Conservation (phyloP, 805 yeast species). For the Starmerella gropengiesseri region DNA sequence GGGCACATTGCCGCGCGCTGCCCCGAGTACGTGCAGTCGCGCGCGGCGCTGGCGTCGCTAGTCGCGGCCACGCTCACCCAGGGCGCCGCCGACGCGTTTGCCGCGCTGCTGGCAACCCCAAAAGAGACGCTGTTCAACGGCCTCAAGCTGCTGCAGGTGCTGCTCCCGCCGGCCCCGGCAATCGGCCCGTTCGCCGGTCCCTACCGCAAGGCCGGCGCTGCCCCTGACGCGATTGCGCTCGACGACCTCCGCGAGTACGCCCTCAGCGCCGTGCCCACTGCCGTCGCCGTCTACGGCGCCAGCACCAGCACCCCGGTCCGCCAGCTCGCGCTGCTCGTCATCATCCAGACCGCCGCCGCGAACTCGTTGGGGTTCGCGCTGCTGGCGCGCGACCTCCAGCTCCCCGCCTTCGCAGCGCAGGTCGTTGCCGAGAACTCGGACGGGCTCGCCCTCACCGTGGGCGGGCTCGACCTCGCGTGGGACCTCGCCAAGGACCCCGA, state of each 20-base stretch:
- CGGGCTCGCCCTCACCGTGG: conserved; percentile 8
- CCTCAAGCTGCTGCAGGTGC: conserved; percentile 13
- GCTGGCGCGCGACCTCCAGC: conserved; percentile 6
- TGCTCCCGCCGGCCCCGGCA: conserved; percentile 17
- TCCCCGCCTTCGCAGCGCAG: conserved; percentile 13
- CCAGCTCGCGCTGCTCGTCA: conserved; percentile 17
- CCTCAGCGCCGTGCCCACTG: conserved; percentile 7
- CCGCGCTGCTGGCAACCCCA: conserved; percentile 16
- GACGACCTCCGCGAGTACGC: conserved; percentile 9
- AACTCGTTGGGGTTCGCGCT: conserved; percentile 4
- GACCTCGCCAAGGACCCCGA: conserved; percentile 13
- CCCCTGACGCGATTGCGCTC: neutral
- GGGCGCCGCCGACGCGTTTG: conserved; percentile 5
- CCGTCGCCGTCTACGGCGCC: conserved; percentile 17
- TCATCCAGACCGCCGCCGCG: conserved; percentile 22
- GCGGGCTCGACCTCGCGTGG: conserved; percentile 20
- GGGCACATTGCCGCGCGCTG: conserved; percentile 10
- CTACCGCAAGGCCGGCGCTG: conserved; percentile 5
- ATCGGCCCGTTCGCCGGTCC: conserved; percentile 17
- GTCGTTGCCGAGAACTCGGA: conserved; percentile 19
- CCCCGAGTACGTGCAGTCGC: conserved; percentile 12
- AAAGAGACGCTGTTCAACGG: conserved; percentile 17
- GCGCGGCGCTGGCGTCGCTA: conserved; percentile 6
- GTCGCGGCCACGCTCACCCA: conserved; percentile 16
- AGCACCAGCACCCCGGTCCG: conserved; percentile 16